These are phyloP conservation scores for Panicum hallii DNA, from an alignment of 202 grass and related monocot species.

Conservation along the genomic window DNA sequence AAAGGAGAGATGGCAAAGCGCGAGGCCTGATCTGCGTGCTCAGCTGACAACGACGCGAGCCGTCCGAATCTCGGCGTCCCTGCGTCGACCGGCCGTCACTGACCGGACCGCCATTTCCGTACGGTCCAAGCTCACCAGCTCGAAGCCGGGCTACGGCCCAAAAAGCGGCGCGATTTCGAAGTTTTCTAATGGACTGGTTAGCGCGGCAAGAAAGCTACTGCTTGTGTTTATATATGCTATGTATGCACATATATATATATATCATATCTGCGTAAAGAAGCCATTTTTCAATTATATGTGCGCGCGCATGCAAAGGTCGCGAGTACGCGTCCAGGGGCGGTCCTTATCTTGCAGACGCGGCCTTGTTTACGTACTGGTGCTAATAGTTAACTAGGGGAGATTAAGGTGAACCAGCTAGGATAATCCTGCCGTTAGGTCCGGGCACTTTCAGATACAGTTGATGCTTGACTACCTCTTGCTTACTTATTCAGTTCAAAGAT, in stretches of 20 bases:
- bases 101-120: slow-evolving; percentile 9
- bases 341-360: slow-evolving; percentile 27
- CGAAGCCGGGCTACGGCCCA: not conserved
- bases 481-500: not conserved
- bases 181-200: slow-evolving; percentile 12
- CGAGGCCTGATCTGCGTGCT: slow-evolving; percentile 34
- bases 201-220: slow-evolving; percentile 21
- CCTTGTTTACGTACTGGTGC: slow-evolving; percentile 6
- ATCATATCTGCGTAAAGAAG: not conserved
- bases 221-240: too few relatives aligned
- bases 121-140: slow-evolving; percentile 29
- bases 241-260: too few relatives aligned
- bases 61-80: slow-evolving; percentile 22
- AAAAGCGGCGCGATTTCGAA: not conserved
- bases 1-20: not conserved
- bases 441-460: not conserved
- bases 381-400: not conserved
- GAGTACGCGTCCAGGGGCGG: not conserved
- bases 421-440: slow-evolving; percentile 1
- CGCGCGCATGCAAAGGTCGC: slow-evolving; percentile 34
- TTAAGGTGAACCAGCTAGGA: not conserved
- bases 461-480: not conserved
- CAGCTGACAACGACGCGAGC: slow-evolving; percentile 28
- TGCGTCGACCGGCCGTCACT: slow-evolving; percentile 8
- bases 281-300: not conserved